Base-by-base conservation (phyloP, 2,329 filamentous ascomycete genomes). In the Fusarium incarnatum region DNA sequence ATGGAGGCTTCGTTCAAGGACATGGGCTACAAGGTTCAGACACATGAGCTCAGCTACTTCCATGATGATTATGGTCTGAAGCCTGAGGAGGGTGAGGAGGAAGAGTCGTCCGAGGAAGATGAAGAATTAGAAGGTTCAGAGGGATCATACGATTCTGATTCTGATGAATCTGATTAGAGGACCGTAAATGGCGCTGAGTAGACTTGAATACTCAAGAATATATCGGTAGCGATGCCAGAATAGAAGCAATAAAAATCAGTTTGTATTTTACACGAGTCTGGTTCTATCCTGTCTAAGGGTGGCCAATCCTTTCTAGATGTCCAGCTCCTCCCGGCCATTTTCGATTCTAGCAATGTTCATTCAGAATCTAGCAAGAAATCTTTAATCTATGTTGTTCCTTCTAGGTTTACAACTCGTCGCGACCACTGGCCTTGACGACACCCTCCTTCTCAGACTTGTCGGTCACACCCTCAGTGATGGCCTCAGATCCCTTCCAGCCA, bases 31-130 rank as follows among this genome's bases (percentile, higher is more conserved):
- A 91, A 90, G 78, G 91, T 92, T 0, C 87, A 93, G 76, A 86
- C 92, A 41, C 90, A 91, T 76, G 85, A 91, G 28, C 84, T 98
- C 52, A 89, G 90, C 44, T 87, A 92, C 74, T 98, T 97, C 79
- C 89, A 97, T 79, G 93, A 98, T 69, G 93, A 94, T 75, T 98
- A 98, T 77, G 95, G 95, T 1, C 81, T 98, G 48, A 87, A 92
- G 78, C 86, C 85, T 4, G 89, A 89, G 0, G 89, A 90, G 0
- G 89, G 90, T 0, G 84, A 86, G 2, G 85, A 83, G 1, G 85
- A 83, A 3, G 83, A 83, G 0, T 84, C 86, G 0, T 84, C 85
- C 0, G 86, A 88, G 5, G 82, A 81, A 2, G 81, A 82, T 6
- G 79, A 79, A 6, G 80, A 79, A 6, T 68, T 77, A 27, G 75